Base-by-base conservation (phyloP, 1,139 yeast genomes). In the Blastobotrys elegans region DNA sequence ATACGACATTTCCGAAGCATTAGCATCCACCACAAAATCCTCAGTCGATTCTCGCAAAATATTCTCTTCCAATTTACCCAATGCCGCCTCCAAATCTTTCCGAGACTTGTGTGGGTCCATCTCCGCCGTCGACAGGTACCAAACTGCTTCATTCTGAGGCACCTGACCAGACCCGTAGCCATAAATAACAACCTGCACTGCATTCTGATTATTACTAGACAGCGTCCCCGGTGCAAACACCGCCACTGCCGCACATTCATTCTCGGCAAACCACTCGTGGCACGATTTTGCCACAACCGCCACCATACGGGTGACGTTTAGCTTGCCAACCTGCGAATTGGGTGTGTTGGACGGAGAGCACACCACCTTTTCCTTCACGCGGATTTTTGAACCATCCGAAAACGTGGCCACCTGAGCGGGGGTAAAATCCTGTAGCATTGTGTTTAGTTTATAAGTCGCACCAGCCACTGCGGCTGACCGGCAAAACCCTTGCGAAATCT, bases 381-480 rank as follows among this genome's bases (percentile, higher is more conserved):
- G 77, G 39, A 89, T 80, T 43, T 73, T 70, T 14, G 89, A 77
- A 30, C 95, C 94, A 63, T 90, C 97, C 56, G 78, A 75, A 55
- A 92, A 79, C 41, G 74, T 73, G 6, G 95, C 96, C 31, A 79
- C 70, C 61, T 84, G 82, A 40, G 77, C 70, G 27, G 27, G 27
- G 5, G 27, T 6, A 6, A 24, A 24, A 34, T 34, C 38, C 7
- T 71, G 69, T 50, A 89, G 67, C 42, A 74, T 67, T 17, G 94
- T 82, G 62, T 83, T 80, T 49, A 92, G 74, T 67, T 89, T 89
- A 68, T 90, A 92, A 34, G 95, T 87, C 50, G 97, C 86, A 50
- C 97, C 98, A 27, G 95, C 97, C 53, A 92, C 98, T 13, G 99
- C 98, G 4, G 98, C 97, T 51, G 95, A 84, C 56, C 99, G 77